Conservation (phyloP, 352 stramenopile species). For the Pythium sp. region DNA sequence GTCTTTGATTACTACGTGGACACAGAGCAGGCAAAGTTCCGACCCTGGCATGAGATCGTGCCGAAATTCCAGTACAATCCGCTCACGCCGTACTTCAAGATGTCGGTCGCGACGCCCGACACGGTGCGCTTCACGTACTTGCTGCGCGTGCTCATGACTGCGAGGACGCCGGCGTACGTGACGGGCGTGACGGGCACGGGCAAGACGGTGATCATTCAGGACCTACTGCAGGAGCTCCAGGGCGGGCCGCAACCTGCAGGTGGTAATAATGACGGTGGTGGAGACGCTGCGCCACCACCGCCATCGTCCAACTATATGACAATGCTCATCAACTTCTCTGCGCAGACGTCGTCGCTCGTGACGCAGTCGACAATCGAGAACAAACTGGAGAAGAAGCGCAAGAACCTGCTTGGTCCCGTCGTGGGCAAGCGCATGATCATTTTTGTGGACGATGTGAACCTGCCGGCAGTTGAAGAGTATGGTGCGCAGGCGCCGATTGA, state of each 20-base stretch:
- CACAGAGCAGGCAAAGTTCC: conserved; percentile 40
- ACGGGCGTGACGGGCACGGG: conserved; percentile 88
- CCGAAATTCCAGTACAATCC: conserved; percentile 67
- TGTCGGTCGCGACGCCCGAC: conserved; percentile 75
- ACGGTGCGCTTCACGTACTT: conserved; percentile 72
- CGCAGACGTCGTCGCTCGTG: conserved; percentile 88
- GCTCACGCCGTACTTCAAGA: conserved; percentile 69
- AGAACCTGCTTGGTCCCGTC: conserved; percentile 90
- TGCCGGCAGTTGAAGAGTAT: conserved; percentile 93
- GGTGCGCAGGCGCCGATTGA: conserved; percentile 93
- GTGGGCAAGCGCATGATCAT: conserved; percentile 88
- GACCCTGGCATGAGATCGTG: conserved; percentile 58
- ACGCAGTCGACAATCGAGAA: conserved; percentile 90
- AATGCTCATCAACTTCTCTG: conserved; percentile 90
- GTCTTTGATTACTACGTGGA: conserved; percentile 90
- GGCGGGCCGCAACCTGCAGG: conserved; percentile 18
- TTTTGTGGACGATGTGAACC: conserved; percentile 96
- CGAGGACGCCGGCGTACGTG: conserved; percentile 83
- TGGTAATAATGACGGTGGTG: conserved; percentile 11
- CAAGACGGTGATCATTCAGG: conserved; percentile 88
- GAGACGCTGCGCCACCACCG: conserved; percentile 18
- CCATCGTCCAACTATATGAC: conserved; percentile 59
- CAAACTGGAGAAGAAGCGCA: conserved; percentile 95
- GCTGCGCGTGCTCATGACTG: conserved; percentile 45
- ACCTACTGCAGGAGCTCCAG: conserved; percentile 59